Base-by-base conservation (phyloP, 768 basidiomycete genomes). In the Naganishia vishniacii region DNA sequence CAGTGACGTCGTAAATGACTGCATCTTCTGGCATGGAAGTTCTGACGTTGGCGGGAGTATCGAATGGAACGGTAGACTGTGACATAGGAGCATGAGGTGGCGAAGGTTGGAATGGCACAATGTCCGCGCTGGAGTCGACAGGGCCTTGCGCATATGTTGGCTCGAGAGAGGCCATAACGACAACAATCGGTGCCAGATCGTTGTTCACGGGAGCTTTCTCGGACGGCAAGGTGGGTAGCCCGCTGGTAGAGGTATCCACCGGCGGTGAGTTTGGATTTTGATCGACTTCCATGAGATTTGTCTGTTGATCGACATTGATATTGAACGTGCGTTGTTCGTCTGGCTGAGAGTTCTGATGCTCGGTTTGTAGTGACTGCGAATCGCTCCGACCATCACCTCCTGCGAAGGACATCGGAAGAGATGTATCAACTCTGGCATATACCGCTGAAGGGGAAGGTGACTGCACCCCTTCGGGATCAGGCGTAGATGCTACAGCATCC, bases 1-100 rank as follows among this genome's bases (percentile, higher is more conserved):
- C 53, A 18, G 53, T 20, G 16, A 56, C 53, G 53, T 56, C 53
- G 53, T 56, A 56, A 23, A 56, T 56, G 53, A 56, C 31, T 26
- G 53, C 53, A 37, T 37, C 15, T 26, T 26, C 23, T 23, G 20
- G 32, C 34, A 20, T 34, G 37, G 5, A n/a, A 20, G 20, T 16
- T 34, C 23, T 34, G 11, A 20, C 20, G 34, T 8, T 40, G 23
- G n/a, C 23, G 4, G 49, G 18, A 16, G 28, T 31, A 15, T 51
- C 31, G 4, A 18, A 34, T n/a, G 49, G 49, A 51, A 15, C 18
- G 6, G 20, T 6, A 11, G 12, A 16, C 26, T 25, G 25, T 48
- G 16, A 26, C 16, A 37, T 15, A 37, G 7, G 34, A 37, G 34
- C 7, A 7, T 37, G 34, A 37, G 7, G 8, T 15, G 34, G 7